Percentiles rank a stretch among this genome's conserved stretches.
Evolutionary conservation across 345 rosid species (phyloP).

Genomic region (Hibiscus mutabilis): DNA sequence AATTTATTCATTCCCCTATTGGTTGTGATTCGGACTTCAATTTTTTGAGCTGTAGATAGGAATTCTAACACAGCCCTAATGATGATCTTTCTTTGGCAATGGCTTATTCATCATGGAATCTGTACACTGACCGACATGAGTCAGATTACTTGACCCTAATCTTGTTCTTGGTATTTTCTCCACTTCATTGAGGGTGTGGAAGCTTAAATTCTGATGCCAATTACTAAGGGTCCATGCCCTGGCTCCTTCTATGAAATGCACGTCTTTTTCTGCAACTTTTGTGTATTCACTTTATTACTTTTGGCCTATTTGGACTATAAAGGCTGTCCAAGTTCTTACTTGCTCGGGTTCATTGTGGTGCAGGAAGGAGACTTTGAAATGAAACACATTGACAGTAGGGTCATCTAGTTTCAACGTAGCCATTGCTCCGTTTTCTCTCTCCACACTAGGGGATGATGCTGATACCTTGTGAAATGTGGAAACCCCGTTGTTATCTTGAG

Average conservation of each 20-base stretch:
- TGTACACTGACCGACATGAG: not conserved
- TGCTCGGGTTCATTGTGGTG: constrained; percentile 8
- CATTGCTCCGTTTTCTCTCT: constrained; percentile 62
- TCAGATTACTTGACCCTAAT: not conserved
- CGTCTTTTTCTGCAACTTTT: too few relatives aligned
- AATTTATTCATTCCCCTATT: not conserved
- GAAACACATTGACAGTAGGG: constrained; percentile 58
- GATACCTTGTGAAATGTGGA: constrained; percentile 28
- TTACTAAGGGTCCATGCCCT: not conserved
- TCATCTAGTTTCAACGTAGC: constrained; percentile 53
- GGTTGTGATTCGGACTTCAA: not conserved
- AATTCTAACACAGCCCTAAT: not conserved
- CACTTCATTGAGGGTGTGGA: not conserved
- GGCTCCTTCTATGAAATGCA: not conserved
- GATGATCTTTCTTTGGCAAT: not conserved
- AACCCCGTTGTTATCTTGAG: not conserved
- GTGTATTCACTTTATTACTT: too few relatives aligned
- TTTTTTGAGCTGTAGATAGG: not conserved
- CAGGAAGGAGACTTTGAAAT: constrained; percentile 85
- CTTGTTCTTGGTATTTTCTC: not conserved
- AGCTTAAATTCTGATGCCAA: not conserved
- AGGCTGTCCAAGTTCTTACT: not conserved
- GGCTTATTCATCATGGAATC: not conserved
- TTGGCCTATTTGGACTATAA: not conserved
- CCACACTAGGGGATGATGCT: constrained; percentile 44